Evolutionary conservation across 495 filamentous ascomycete species (phyloP).

Genomic region (Trichoderma orchidacearum): DNA sequence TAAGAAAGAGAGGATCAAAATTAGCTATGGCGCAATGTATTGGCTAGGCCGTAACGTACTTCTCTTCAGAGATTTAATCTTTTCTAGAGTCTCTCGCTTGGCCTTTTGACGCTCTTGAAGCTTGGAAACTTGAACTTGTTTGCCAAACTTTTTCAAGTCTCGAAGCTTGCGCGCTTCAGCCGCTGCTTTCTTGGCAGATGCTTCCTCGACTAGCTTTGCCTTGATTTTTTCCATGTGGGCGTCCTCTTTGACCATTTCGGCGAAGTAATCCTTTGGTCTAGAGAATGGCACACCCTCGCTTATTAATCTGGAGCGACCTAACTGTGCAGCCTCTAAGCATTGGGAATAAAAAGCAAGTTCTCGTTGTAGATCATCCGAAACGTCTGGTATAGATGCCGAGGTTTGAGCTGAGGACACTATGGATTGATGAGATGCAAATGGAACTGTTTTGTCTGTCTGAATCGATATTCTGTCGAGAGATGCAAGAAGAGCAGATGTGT

Average conservation of each 20-base stretch:
- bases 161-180: constrained; percentile 82
- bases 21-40: background rate
- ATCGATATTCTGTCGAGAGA: constrained; percentile 64
- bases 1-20: constrained; percentile 5
- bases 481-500: constrained; percentile 68
- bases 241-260: constrained; percentile 96
- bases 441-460: constrained; percentile 35
- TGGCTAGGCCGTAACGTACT: constrained; percentile 42
- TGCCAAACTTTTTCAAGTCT: constrained; percentile 97
- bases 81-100: constrained; percentile 83
- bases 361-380: constrained; percentile 74
- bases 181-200: constrained; percentile 80
- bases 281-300: constrained; percentile 76
- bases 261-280: constrained; percentile 87
- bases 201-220: constrained; percentile 83
- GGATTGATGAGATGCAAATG: constrained; percentile 42
- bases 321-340: constrained; percentile 61
- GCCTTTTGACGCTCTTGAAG: constrained; percentile 82
- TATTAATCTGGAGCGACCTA: constrained; percentile 58
- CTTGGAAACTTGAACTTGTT: constrained; percentile 95
- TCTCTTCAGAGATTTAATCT: constrained; percentile 84
- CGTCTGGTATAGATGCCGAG: constrained; percentile 46
- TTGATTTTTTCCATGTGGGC: constrained; percentile 97
- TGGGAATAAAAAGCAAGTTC: constrained; percentile 92
- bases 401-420: constrained; percentile 33